Evolutionary conservation across 1,139 yeast genomes (phyloP).

Genomic region (Hansenula sp.): DNA sequence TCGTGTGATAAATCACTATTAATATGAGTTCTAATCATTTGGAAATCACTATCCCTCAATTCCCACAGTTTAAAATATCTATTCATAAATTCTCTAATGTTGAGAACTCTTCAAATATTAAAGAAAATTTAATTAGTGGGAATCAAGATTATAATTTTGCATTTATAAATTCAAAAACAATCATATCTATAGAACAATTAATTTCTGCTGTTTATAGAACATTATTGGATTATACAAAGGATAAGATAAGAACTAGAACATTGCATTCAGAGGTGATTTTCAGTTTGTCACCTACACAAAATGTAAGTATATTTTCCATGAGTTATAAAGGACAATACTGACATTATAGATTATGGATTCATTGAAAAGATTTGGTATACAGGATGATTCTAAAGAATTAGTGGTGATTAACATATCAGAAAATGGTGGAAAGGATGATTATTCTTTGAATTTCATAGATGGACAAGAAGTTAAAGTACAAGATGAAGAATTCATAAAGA

Average conservation of each 20-base stretch:
- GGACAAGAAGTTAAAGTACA: conserved; percentile 30
- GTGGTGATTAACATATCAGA: conserved; percentile 33
- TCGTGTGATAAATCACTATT: no score
- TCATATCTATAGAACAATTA: conserved; percentile 43
- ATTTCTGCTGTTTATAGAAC: conserved; percentile 46
- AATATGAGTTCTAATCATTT: conserved; percentile 1
- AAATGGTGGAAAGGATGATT: conserved; percentile 14
- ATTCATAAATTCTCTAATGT: conserved; percentile 39
- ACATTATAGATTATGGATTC: conserved; percentile 35
- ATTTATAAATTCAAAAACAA: conserved; percentile 41
- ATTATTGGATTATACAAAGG: conserved; percentile 36
- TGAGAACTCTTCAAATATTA: conserved; percentile 35
- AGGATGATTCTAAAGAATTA: conserved; percentile 30
- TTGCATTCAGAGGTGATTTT: conserved; percentile 50
- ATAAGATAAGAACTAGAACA: conserved; percentile 40
- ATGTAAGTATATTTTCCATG: conserved; percentile 16
- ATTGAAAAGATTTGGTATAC: conserved; percentile 40
- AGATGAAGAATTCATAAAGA: conserved; percentile 28
- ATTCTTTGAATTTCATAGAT: conserved; percentile 20
- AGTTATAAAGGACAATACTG: background rate
- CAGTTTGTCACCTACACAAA: conserved; percentile 47
- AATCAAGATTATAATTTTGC: conserved; percentile 39
- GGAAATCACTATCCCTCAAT: conserved; percentile 35
- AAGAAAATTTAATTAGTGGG: conserved; percentile 31
- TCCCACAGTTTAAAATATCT: conserved; percentile 29